Evolutionary conservation across 768 basidiomycete genomes (phyloP).

Genomic region (Boletus rubropictus): DNA sequence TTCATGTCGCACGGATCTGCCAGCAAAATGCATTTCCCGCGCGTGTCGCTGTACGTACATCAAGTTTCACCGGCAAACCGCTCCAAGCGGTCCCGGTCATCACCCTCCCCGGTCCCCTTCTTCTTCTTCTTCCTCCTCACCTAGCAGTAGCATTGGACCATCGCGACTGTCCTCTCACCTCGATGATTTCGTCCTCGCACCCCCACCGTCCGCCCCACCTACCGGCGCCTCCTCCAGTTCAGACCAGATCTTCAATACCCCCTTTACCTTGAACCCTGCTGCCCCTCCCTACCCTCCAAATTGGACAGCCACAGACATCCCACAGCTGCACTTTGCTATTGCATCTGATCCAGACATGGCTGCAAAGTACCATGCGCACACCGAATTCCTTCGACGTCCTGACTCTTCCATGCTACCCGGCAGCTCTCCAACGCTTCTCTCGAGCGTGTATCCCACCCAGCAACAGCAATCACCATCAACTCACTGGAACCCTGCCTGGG

Average conservation of each 20-base stretch:
- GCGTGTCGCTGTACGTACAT: slow-evolving; percentile 74
- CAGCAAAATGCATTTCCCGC: slow-evolving; percentile 70
- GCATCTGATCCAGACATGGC: slow-evolving; percentile 36
- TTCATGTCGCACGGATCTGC: slow-evolving; percentile 1
- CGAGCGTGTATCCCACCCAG: slow-evolving; percentile 16
- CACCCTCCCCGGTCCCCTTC: slow-evolving; percentile 32
- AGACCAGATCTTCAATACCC: slow-evolving; percentile 29
- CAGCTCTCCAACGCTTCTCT: slow-evolving; percentile 3
- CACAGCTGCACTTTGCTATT: slow-evolving; percentile 18
- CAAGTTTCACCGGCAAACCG: slow-evolving; percentile 79
- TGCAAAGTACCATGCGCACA: slow-evolving; percentile 43
- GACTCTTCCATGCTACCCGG: slow-evolving; percentile 16
- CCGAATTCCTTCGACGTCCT: slow-evolving; percentile 38
- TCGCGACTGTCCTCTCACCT: slow-evolving; percentile 30
- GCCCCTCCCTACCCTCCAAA: slow-evolving; percentile 14
- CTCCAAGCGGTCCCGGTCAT: slow-evolving; percentile 72
- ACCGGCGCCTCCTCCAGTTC: slow-evolving; percentile 21
- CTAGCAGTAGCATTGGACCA: slow-evolving; percentile 6
- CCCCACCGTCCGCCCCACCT: slow-evolving; percentile 31
- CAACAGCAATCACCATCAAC: slow-evolving; percentile 13
- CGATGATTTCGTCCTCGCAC: slow-evolving; percentile 41
- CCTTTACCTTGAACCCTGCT: slow-evolving; percentile 28
- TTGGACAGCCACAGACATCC: slow-evolving; percentile 19
- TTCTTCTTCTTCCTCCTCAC: slow-evolving; percentile 31
- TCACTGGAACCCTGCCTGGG: slow-evolving; percentile 25